Percentiles rank a stretch among this genome's conserved stretches.
phyloP scores from a whole-genome alignment of 139 green algal species.

The Ettlia oleoabundans region DNA sequence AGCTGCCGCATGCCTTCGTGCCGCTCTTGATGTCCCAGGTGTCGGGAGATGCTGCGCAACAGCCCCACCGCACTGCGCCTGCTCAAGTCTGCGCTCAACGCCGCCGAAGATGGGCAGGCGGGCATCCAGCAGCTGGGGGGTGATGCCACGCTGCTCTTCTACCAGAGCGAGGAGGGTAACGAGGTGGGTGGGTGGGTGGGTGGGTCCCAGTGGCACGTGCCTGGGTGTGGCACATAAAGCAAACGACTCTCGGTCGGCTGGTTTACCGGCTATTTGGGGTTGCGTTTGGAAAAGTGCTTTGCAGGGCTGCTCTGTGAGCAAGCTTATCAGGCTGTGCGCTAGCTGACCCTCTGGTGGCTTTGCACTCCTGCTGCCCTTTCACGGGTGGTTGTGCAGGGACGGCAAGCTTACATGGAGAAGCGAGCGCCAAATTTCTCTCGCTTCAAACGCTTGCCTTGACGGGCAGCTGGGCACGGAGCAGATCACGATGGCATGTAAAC shows the following conservation, averaged over 20 bases:
- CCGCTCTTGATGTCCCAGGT: slow-evolving; percentile 58
- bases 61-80: slow-evolving; percentile 93
- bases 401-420: slow-evolving; percentile 87
- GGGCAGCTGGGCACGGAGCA: background rate
- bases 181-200: slow-evolving; percentile 63
- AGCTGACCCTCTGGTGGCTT: too few species aligned
- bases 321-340: too few species aligned
- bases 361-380: too few species aligned
- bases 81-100: slow-evolving; percentile 95
- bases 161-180: slow-evolving; percentile 91
- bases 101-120: slow-evolving; percentile 94
- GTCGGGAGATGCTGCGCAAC: slow-evolving; percentile 95
- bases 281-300: too few species aligned
- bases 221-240: too few species aligned
- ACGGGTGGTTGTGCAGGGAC: slow-evolving; percentile 75
- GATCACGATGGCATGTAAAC: too few species aligned
- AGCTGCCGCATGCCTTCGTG: background rate
- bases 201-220: background rate
- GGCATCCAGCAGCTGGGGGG: slow-evolving; percentile 94
- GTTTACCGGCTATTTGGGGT: too few species aligned
- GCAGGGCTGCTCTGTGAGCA: too few species aligned
- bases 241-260: too few species aligned
- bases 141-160: slow-evolving; percentile 97
- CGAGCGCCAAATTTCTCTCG: slow-evolving; percentile 89
- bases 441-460: slow-evolving; percentile 88